Base-by-base conservation (phyloP, 495 filamentous ascomycete genomes). In the Lentithecium fluviatile region DNA sequence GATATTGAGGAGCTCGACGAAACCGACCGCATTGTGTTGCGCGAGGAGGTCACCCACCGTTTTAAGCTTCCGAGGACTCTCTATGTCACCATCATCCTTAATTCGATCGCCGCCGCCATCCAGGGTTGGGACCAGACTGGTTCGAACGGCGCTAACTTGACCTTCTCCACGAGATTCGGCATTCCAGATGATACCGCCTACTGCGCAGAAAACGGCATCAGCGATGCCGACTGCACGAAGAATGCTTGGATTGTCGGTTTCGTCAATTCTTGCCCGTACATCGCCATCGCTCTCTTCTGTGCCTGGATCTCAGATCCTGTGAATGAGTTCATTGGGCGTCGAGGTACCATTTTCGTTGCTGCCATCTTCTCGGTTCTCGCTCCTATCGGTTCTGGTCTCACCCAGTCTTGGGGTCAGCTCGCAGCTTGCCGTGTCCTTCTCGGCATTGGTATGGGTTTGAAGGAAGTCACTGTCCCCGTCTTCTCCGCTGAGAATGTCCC, bases 71-170 rank as follows among this genome's bases (percentile, higher is more conserved):
- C 87, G 6, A 66, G 52, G 53, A 73, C 79, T 23, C 80, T 90
- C 13, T 90, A 88, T 70, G 79, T 87, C 40, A 88, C 86, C 25
- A 85, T 90, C 65, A 76, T 83, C 38, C 77, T 88, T 17, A 86
- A 83, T 66, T 88, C 87, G 23, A 82, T 90, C 48, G 87, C 83
- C 25, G 87, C 87, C 47, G 85, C 85, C 7, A 83, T 87, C 3
- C 86, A 88, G 52, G 74, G 74, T 26, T 88, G 84, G 85, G 85
- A 88, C 69, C 84, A 88, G 62, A 87, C 85, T n/a, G 85, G 82
- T n/a, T 67, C 65, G 8, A 88, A 89, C 60, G 86, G 85, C 45
- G 86, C 86, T 29, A 88, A 88, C 54, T 68, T 89, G 40, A 78
- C 78, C 19, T 88, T 86, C 69, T 82, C 82, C 0, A 57, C 68